Evolutionary conservation across 2,329 filamentous ascomycete species (phyloP), one percentile per base, ranked within the genome.

Genomic region (Emmonsiellopsis sp.): DNA sequence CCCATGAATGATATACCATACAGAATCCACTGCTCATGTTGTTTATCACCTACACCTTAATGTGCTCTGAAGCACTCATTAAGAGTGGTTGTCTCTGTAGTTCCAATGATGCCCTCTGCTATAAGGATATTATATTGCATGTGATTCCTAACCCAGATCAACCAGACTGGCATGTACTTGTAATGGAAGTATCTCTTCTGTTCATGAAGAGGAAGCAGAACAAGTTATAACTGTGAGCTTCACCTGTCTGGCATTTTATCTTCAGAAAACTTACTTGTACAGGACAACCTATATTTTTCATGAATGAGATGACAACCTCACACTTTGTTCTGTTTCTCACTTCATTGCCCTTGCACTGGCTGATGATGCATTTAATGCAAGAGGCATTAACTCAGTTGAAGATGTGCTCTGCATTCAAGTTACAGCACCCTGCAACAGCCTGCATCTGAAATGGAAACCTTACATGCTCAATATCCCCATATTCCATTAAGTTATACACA

Each of bases 101-200:
- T 20, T 51, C 16, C 40, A 51, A 51, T 20, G 26, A 51, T 30
- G 32, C 26, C 10, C 41, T 51, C 32, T 51, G 50, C 50, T 51
- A 51, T 32, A 51, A 51, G 41, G 26, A 51, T 44, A 37, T 51
- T 44, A 30, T 51, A 16, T 16, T 51, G 38, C 16, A 38, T 43
- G 50, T 51, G 20, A 35, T 51, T 44, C 15, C 26, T 9, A 51
- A 51, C n/a, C 41, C 40, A 51, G 50, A 51, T 51, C 41, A 51
- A 5, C 50, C 7, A 2, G 11, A 51, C 9, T 13, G 16, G 8
- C 50, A 51, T 51, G 41, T 51, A 32, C 38, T 51, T 37, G 26
- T 51, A 8, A 51, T 51, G 40, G 31, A 51, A 44, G 40, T 51
- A 35, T 43, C 30, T 44, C 50, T 51, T 32, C 26, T 43, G 38